phyloP scores from a whole-genome alignment of 768 basidiomycete species.

The Lactarius tabidus region DNA sequence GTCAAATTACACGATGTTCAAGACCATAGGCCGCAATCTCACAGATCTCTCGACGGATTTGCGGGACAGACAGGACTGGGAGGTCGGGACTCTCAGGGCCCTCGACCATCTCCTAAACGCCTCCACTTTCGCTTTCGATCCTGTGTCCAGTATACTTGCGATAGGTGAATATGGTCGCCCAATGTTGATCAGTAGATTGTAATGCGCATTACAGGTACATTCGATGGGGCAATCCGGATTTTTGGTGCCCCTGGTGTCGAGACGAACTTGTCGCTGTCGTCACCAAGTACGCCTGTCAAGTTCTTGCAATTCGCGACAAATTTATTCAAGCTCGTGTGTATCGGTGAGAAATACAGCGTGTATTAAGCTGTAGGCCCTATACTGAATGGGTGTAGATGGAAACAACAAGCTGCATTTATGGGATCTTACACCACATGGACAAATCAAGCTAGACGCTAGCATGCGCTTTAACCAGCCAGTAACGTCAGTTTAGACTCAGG shows the following conservation, averaged over 20 bases:
- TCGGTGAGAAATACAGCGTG: slow-evolving; percentile 45
- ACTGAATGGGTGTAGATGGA: slow-evolving; percentile 38
- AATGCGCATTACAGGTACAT: slow-evolving; percentile 46
- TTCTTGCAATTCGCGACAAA: slow-evolving; percentile 60
- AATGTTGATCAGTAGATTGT: not conserved
- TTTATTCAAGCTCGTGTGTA: slow-evolving; percentile 51
- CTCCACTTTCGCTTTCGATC: slow-evolving; percentile 53
- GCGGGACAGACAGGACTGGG: slow-evolving; percentile 56
- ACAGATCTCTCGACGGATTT: slow-evolving; percentile 56
- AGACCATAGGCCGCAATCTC: slow-evolving; percentile 29
- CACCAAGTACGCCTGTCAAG: slow-evolving; percentile 41
- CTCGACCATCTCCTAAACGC: slow-evolving; percentile 51
- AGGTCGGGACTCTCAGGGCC: slow-evolving; percentile 44
- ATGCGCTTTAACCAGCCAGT: slow-evolving; percentile 45
- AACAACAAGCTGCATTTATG: slow-evolving; percentile 55
- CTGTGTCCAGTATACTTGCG: slow-evolving; percentile 57
- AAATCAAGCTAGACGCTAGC: slow-evolving; percentile 49
- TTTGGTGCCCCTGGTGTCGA: slow-evolving; percentile 68
- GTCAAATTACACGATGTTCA: slow-evolving; percentile 13
- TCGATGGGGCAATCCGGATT: slow-evolving; percentile 56
- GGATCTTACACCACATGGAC: slow-evolving; percentile 50
- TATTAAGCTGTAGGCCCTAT: not conserved
- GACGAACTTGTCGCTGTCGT: slow-evolving; percentile 43
- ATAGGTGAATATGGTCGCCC: slow-evolving; percentile 40
- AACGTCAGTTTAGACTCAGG: slow-evolving; percentile 32